A percentile compares a stretch with the other conserved stretches of the same genome.
Conservation (phyloP, 108 stramenopile genomes). For the Conticribra weissflogii region DNA sequence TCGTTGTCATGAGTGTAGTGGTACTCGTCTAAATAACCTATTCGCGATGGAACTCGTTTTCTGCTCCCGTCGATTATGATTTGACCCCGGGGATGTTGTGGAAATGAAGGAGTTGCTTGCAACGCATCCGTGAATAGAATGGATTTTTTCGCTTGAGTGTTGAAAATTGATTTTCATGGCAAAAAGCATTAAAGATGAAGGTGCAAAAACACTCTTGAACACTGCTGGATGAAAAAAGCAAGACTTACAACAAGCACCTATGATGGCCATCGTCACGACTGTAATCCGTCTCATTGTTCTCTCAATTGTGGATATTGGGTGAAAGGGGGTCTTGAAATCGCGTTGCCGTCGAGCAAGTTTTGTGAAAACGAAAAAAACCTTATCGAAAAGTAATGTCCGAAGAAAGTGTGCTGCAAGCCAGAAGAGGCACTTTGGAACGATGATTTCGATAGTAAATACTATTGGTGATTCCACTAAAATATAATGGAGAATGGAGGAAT, state of each 20-base stretch:
- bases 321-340: too few relatives aligned
- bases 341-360: too few relatives aligned
- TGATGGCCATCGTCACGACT: slow-evolving; percentile 4
- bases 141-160: not conserved
- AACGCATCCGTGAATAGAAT: slow-evolving; percentile 13
- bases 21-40: slow-evolving; percentile 3
- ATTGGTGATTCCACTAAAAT: too few relatives aligned
- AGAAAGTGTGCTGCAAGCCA: too few relatives aligned
- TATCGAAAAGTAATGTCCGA: too few relatives aligned
- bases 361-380: too few relatives aligned
- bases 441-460: too few relatives aligned
- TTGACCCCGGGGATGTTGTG: not conserved
- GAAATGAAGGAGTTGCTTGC: slow-evolving; percentile 23
- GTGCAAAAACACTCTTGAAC: not conserved
- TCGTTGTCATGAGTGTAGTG: slow-evolving; percentile 13
- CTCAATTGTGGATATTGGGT: too few relatives aligned
- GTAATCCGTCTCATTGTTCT: slow-evolving; percentile 7
- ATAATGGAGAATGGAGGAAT: too few relatives aligned
- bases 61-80: not conserved
- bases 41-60: not conserved
- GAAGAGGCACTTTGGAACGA: too few relatives aligned
- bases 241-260: slow-evolving; percentile 29
- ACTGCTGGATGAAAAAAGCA: not conserved
- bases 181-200: not conserved
- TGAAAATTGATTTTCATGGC: not conserved